Conservation (phyloP, 208 protist genomes). For the Leishmania turanica region DNA sequence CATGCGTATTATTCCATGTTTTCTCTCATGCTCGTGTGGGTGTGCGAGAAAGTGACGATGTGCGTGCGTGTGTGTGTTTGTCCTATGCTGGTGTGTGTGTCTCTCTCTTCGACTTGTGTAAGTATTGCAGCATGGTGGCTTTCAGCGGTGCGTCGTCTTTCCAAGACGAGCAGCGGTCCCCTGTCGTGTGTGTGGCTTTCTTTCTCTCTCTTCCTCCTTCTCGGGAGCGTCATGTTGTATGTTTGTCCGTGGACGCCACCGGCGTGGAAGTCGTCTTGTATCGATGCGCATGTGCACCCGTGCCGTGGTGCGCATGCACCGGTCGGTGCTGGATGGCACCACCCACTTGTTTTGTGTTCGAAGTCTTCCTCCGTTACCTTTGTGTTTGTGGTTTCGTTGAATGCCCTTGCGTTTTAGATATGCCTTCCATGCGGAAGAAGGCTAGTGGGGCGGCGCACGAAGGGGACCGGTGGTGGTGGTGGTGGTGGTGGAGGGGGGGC, state of each 20-base stretch:
- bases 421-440: no score
- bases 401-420: background rate
- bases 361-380: background rate
- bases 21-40: constrained; percentile 11
- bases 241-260: background rate
- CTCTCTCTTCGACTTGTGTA: no score
- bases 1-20: constrained; percentile 8
- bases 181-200: background rate
- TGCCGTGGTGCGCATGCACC: background rate
- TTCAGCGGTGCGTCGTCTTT: background rate
- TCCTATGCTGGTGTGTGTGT: background rate
- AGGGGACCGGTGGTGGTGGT: background rate
- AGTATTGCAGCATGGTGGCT: background rate
- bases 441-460: background rate
- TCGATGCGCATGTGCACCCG: no score
- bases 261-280: background rate
- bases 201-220: no score
- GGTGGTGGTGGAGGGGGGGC: background rate
- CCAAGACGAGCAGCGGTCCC: background rate
- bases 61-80: background rate
- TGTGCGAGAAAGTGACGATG: background rate
- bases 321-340: background rate
- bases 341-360: background rate
- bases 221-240: no score
- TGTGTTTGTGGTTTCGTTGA: background rate